Evolutionary conservation across 768 basidiomycete species (phyloP).

Genomic region (Boletus tomentosulus): DNA sequence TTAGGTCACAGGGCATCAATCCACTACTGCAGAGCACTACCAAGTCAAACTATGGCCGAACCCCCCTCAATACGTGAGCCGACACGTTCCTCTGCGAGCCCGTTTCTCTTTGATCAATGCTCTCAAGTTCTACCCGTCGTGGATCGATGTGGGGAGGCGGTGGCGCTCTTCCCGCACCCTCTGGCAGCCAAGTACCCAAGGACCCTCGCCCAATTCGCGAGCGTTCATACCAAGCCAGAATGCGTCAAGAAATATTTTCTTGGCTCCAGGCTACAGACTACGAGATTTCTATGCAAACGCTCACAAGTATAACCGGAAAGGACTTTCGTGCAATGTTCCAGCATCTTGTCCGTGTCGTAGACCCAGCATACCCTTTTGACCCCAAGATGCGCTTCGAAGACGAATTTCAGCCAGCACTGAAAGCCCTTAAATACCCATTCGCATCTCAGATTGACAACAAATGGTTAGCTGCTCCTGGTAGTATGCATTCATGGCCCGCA

Average conservation of each 20-base stretch:
- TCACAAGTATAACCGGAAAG: slow-evolving; percentile 77
- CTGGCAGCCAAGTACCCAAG: slow-evolving; percentile 54
- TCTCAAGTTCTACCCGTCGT: slow-evolving; percentile 60
- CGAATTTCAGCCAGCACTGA: slow-evolving; percentile 73
- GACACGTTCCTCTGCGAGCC: background rate
- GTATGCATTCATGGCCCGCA: slow-evolving; percentile 89
- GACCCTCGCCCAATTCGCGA: slow-evolving; percentile 81
- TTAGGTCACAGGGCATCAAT: slow-evolving; percentile 65
- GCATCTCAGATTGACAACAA: slow-evolving; percentile 75
- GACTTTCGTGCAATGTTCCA: slow-evolving; percentile 86
- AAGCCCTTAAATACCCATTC: slow-evolving; percentile 78
- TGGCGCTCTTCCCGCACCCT: slow-evolving; percentile 40
- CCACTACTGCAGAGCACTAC: slow-evolving; percentile 65
- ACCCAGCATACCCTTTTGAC: slow-evolving; percentile 62
- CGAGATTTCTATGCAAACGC: slow-evolving; percentile 61
- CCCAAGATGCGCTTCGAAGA: slow-evolving; percentile 67
- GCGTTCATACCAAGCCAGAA: slow-evolving; percentile 63
- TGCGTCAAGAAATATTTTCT: slow-evolving; percentile 70
- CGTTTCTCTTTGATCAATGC: slow-evolving; percentile 5
- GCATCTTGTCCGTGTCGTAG: slow-evolving; percentile 65
- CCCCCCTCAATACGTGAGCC: slow-evolving; percentile 65
- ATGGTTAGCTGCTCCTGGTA: slow-evolving; percentile 83
- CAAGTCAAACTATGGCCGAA: slow-evolving; percentile 65
- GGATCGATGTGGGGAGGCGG: slow-evolving; percentile 71
- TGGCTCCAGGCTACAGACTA: slow-evolving; percentile 67